These are phyloP conservation scores for Trametes coccinea DNA, from an alignment of 768 basidiomycete species.

Conservation along the genomic window DNA sequence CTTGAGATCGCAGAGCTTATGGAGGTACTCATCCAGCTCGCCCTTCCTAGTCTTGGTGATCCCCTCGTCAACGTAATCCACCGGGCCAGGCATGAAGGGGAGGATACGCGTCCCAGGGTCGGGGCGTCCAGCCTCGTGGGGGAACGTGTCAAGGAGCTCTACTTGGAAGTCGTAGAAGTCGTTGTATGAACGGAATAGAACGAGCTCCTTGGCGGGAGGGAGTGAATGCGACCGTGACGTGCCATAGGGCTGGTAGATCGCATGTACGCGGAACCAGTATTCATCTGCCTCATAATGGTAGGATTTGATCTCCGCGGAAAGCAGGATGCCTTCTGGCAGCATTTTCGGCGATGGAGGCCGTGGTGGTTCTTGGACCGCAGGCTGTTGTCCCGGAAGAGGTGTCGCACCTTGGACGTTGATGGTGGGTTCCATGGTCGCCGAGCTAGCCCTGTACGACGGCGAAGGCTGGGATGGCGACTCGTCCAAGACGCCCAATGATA, in stretches of 20 bases:
- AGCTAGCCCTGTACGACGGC: conserved; percentile 36
- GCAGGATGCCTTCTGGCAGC: conserved; percentile 82
- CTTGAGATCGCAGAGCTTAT: conserved; percentile 73
- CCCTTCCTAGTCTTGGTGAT: conserved; percentile 77
- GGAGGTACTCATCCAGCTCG: conserved; percentile 89
- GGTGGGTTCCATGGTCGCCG: conserved; percentile 19
- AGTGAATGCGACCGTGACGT: conserved; percentile 53
- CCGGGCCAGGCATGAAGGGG: conserved; percentile 97
- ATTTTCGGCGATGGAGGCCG: conserved; percentile 45
- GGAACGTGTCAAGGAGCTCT: conserved; percentile 80
- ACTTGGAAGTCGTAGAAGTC: conserved; percentile 99
- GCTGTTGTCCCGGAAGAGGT: conserved; percentile 24
- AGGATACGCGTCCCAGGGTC: conserved; percentile 70
- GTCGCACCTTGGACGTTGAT: conserved; percentile 15
- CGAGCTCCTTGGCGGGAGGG: conserved; percentile 73
- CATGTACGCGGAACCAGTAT: conserved; percentile 97
- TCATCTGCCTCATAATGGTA: conserved; percentile 96
- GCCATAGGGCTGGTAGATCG: conserved; percentile 82
- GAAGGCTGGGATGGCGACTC: conserved; percentile 45
- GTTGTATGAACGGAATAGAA: conserved; percentile 93
- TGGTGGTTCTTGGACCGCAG: conserved; percentile 31
- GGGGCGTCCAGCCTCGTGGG: conserved; percentile 85
- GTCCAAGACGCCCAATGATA: conserved; percentile 91
- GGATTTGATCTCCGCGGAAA: conserved; percentile 88
- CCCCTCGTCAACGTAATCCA: conserved; percentile 77